Evolutionary conservation across 2,329 filamentous ascomycete genomes (phyloP), one percentile per base, ranked within the genome.

Genomic region (Hypoxylon sp.): DNA sequence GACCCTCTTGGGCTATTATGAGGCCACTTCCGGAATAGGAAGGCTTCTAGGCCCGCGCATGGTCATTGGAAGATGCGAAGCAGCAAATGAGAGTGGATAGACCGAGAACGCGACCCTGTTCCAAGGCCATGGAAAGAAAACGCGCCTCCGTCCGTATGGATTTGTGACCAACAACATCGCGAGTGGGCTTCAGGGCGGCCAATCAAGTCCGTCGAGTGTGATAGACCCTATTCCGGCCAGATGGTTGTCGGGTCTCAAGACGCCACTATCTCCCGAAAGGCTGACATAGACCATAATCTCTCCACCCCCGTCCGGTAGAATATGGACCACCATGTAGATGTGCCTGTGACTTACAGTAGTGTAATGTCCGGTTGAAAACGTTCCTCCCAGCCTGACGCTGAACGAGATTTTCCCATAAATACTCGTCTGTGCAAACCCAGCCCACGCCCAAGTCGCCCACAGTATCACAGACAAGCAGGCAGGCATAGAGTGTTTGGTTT

Each of bases 51-150:
- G 44, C 55, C 39, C 10, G 37, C 39, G 66, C 50, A 48, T 42
- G 15, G 37, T 44, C 48, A 63, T 65, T 69, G 48, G 66, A 69
- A 71, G 42, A 60, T 39, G 47, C 47, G 31, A 44, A 63, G 59
- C 46, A 64, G 52, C 42, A 61, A 66, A 59, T 63, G 51, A 62
- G 47, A 60, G 66, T 69, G 67, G 66, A 57, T 32, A 61, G 67
- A 42, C 69, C 66, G 15, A 31, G 53, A 52, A 69, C 29, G 69
- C 69, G 66, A 46, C 66, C 69, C 61, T 31, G 63, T 59, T 69
- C 69, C 69, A 64, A 69, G 50, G 69, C 63, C 60, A 60, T 71
- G 69, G 69, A 59, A 71, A 67, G 47, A 61, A 35, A 47, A 32
- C 53, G 48, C 52, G 63, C 48, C 27, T 69, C 67, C 63, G 62